Evolutionary conservation across 371 early-diverging fungal species (phyloP).

Genomic region (Mucor piriformis): DNA sequence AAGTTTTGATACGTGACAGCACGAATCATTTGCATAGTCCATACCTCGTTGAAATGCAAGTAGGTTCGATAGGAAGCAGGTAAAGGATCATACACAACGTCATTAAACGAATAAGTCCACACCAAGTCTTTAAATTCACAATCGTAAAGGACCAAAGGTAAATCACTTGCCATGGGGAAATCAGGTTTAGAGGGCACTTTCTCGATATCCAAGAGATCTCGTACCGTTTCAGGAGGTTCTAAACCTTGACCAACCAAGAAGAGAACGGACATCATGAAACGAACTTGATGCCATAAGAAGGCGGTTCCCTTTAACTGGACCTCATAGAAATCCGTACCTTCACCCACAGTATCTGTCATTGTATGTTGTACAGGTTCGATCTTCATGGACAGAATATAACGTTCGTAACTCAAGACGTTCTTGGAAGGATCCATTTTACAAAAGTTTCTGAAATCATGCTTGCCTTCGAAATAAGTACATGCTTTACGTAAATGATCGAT

Average conservation of each 20-base stretch:
- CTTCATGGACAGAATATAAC: slow-evolving; percentile 67
- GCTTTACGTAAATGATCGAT: slow-evolving; percentile 81
- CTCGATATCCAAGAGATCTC: slow-evolving; percentile 39
- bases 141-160: slow-evolving; percentile 86
- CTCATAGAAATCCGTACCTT: slow-evolving; percentile 60
- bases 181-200: slow-evolving; percentile 44
- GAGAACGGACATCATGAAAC: slow-evolving; percentile 93
- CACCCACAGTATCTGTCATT: slow-evolving; percentile 9
- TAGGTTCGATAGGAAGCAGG: slow-evolving; percentile 44
- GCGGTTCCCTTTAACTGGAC: slow-evolving; percentile 80
- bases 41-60: slow-evolving; percentile 52
- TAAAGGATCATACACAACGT: slow-evolving; percentile 20
- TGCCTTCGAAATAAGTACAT: slow-evolving; percentile 71
- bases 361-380: slow-evolving; percentile 56
- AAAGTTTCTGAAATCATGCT: slow-evolving; percentile 94
- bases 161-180: slow-evolving; percentile 76
- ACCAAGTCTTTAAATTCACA: slow-evolving; percentile 74
- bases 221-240: slow-evolving; percentile 43
- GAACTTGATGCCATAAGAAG: slow-evolving; percentile 97
- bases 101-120: slow-evolving; percentile 48
- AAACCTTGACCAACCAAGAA: slow-evolving; percentile 77
- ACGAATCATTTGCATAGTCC: slow-evolving; percentile 57
- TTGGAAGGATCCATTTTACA: slow-evolving; percentile 92
- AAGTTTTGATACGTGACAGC: slow-evolving; percentile 45
- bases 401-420: slow-evolving; percentile 74